Conservation (phyloP, 208 protist genomes). For the Blastocrithidia nonstop region DNA sequence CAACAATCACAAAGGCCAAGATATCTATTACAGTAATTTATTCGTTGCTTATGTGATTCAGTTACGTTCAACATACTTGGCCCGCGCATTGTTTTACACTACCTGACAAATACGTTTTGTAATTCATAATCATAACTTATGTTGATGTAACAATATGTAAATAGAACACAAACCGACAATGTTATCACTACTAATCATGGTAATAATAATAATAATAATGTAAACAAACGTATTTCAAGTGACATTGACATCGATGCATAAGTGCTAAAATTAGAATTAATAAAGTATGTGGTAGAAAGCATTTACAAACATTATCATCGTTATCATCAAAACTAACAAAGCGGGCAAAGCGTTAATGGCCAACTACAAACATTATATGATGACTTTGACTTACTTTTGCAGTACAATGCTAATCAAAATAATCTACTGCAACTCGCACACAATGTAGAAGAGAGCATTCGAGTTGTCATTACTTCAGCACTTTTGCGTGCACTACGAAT, state of each 20-base stretch:
- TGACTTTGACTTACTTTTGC: conserved; percentile 40
- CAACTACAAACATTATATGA: conserved; percentile 20
- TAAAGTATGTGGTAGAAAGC: neutral
- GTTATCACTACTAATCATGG: conserved; percentile 1
- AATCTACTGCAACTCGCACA: conserved; percentile 29
- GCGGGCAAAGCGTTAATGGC: conserved; percentile 2
- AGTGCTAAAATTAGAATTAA: neutral
- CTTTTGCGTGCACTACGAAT: conserved; percentile 50
- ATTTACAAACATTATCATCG: neutral
- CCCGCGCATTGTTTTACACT: conserved; percentile 10
- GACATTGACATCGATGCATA: neutral
- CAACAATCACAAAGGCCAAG: neutral
- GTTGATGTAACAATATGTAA: neutral
- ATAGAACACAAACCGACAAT: neutral
- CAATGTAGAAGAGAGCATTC: conserved; percentile 10
- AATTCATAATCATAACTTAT: neutral
- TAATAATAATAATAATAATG: neutral
- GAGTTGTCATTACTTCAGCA: conserved; percentile 15
- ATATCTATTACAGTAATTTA: conserved; percentile 5
- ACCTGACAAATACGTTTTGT: conserved; percentile 5
- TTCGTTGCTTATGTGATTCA: conserved; percentile 1
- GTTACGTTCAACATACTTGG: conserved; percentile 3
- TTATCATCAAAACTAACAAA: neutral
- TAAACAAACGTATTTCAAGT: neutral
- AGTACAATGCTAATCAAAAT: conserved; percentile 47